Conservation (phyloP, 2,329 filamentous ascomycete genomes). For the Zymoseptoria tritici region DNA sequence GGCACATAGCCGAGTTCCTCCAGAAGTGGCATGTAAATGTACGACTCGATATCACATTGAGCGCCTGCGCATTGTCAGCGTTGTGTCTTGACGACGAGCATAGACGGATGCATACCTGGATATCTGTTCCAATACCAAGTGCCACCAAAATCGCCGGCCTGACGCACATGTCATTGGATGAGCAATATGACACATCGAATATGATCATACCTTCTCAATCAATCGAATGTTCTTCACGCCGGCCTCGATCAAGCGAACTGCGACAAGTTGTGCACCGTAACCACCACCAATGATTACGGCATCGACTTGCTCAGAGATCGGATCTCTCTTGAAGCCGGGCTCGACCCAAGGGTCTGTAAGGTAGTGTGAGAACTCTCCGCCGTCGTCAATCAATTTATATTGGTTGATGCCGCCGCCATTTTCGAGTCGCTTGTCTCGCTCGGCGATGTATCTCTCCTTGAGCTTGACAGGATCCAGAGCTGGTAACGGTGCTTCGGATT, state of each 20-base stretch:
- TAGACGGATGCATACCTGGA: not conserved
- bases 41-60: constrained; percentile 42
- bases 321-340: constrained; percentile 11
- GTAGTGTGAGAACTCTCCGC: constrained; percentile 12
- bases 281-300: constrained; percentile 17
- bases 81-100: constrained; percentile 24
- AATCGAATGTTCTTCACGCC: constrained; percentile 17
- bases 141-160: constrained; percentile 32
- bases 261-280: constrained; percentile 17
- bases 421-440: constrained; percentile 16
- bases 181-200: not conserved
- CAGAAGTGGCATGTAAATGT: constrained; percentile 41
- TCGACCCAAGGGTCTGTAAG: constrained; percentile 16
- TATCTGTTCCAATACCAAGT: constrained; percentile 34
- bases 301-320: constrained; percentile 14
- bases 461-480: constrained; percentile 15
- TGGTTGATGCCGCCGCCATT: constrained; percentile 15
- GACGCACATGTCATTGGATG: not conserved
- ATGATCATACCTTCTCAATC: constrained; percentile 11
- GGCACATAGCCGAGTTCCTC: constrained; percentile 38
- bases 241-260: constrained; percentile 16
- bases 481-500: constrained; percentile 8
- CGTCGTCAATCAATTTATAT: constrained; percentile 15
- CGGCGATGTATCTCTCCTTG: constrained; percentile 16
- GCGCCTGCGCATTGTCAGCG: constrained; percentile 39